Base-by-base conservation (phyloP, 2,329 filamentous ascomycete species). In the Cordyceps javanica region DNA sequence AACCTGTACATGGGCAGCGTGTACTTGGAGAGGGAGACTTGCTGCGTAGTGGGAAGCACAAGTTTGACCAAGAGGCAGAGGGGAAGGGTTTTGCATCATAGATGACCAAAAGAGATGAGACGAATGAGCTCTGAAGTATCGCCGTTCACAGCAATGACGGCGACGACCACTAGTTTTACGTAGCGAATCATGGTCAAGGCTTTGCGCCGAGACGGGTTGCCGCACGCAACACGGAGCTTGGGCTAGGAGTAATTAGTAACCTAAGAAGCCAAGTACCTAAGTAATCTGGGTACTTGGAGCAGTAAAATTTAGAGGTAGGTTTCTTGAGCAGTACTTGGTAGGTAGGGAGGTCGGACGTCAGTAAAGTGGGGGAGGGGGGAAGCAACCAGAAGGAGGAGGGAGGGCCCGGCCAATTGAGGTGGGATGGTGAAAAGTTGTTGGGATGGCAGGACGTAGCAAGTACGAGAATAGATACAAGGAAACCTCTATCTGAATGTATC, bases 341-440 rank as follows among this genome's bases (percentile, higher is more conserved):
- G n/a, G n/a, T n/a, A n/a, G n/a, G n/a, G n/a, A n/a, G 32, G 34
- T 28, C 32, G 25, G 44, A 56, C 53, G 44, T 56, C 53, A 56
- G 44, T 56, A 56, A 56, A 56, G 53, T 56, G 53, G 53, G 53
- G 53, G 53, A 41, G 25, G 44, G 25, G 44, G 25, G 39, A 34
- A 56, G 44, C 44, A 49, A n/a, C 53, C 44, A 56, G 53, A 56
- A 49, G 7, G 5, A 54, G 25, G 19, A n/a, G n/a, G n/a, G n/a
- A n/a, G n/a, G n/a, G n/a, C n/a, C n/a, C n/a, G n/a, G 39, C 19
- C 41, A 28, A 45, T 45, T 52, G 34, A 19, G 14, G 36, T 14
- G 41, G 28, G 10, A 44, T 54, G 28, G n/a, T n/a, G n/a, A n/a
- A n/a, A 32, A 34, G 36, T n/a, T 21, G 38, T 10, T 25, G n/a